phyloP scores from a whole-genome alignment of 257 asterid species.

The Knoxia roxburghii region DNA sequence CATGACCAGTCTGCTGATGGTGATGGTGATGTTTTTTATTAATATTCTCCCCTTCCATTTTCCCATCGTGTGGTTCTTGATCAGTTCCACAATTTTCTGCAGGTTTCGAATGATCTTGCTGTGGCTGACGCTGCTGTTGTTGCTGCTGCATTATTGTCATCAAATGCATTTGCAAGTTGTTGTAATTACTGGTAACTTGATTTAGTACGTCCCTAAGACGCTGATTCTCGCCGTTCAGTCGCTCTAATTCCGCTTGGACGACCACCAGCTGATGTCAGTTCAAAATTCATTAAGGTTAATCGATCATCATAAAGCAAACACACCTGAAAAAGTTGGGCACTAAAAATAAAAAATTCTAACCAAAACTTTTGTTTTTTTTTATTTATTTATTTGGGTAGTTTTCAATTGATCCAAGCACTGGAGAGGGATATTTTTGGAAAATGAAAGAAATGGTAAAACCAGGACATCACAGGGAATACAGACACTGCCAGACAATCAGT shows the following conservation, averaged over 20 bases:
- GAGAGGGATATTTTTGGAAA: neutral
- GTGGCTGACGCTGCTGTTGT: conserved; percentile 27
- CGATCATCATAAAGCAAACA: neutral
- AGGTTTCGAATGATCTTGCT: conserved; percentile 21
- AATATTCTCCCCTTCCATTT: conserved; percentile 11
- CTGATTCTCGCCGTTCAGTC: conserved; percentile 48
- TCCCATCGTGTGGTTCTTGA: conserved; percentile 28
- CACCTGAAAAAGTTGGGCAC: no score
- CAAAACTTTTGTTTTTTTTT: no score
- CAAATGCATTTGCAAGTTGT: conserved; percentile 50
- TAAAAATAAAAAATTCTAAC: no score
- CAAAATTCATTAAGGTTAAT: neutral
- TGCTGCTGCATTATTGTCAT: conserved; percentile 48
- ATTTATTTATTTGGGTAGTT: no score
- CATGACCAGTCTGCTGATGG: conserved; percentile 22
- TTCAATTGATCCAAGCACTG: no score
- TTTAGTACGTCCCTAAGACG: conserved; percentile 40
- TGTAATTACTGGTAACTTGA: conserved; percentile 44
- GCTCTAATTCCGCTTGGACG: conserved; percentile 62
- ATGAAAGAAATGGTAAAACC: neutral
- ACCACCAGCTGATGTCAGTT: conserved; percentile 30
- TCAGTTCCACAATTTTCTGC: conserved; percentile 14
- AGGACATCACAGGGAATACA: neutral
- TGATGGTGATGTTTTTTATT: neutral
- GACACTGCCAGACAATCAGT: no score